Evolutionary conservation across 2,329 filamentous ascomycete genomes (phyloP).

Genomic region (Microsporum canis): DNA sequence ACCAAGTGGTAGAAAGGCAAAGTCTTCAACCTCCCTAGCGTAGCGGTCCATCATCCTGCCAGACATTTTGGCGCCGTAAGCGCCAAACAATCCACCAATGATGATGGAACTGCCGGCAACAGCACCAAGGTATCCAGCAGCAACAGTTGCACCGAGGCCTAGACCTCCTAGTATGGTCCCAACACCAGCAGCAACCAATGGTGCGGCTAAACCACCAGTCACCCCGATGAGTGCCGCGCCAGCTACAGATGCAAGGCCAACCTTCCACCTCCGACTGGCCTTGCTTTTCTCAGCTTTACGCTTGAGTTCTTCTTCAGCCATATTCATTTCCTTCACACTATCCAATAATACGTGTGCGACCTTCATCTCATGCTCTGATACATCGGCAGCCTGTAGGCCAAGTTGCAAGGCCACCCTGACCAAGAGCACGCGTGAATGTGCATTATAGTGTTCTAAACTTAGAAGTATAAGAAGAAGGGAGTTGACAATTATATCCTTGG

Average conservation of each 20-base stretch:
- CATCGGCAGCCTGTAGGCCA: conserved; percentile 51
- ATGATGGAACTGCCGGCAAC: conserved; percentile 68
- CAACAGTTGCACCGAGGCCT: conserved; percentile 60
- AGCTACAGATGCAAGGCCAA: conserved; percentile 75
- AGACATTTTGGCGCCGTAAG: conserved; percentile 76
- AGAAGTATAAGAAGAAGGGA: conserved; percentile 60
- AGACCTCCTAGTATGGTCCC: conserved; percentile 67
- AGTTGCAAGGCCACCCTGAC: conserved; percentile 60
- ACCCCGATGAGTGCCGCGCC: conserved; percentile 78
- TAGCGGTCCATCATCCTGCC: conserved; percentile 83
- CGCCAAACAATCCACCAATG: conserved; percentile 78
- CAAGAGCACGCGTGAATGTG: conserved; percentile 61
- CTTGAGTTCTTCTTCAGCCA: conserved; percentile 58
- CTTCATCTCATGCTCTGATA: conserved; percentile 62
- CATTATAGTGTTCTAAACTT: conserved; percentile 65
- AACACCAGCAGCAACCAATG: conserved; percentile 65
- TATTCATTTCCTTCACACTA: conserved; percentile 64
- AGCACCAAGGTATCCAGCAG: conserved; percentile 66
- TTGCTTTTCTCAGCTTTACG: conserved; percentile 59
- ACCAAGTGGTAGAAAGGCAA: conserved; percentile 64
- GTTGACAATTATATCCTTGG: conserved; percentile 56
- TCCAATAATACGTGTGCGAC: conserved; percentile 64
- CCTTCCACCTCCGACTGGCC: conserved; percentile 60
- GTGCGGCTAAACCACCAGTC: conserved; percentile 66
- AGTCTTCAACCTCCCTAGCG: conserved; percentile 74